Conservation (phyloP, 345 rosid species). For the Murraya koenigii region DNA sequence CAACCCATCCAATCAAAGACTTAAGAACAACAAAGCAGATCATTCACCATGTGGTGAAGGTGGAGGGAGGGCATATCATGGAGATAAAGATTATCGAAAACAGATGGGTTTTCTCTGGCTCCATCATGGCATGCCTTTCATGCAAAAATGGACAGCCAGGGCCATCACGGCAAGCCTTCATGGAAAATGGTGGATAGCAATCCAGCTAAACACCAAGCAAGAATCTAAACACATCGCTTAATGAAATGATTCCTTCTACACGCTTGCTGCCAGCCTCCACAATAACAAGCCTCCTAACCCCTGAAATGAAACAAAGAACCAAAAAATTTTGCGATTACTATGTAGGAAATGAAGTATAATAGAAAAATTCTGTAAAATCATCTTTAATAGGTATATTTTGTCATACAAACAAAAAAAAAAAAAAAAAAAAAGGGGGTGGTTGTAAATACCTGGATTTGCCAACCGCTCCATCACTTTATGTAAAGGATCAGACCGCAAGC, state of each 20-base stretch:
- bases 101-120: slow-evolving; percentile 20
- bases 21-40: slow-evolving; percentile 10
- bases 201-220: slow-evolving; percentile 53
- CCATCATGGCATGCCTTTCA: slow-evolving; percentile 13
- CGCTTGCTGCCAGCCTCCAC: slow-evolving; percentile 92
- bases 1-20: slow-evolving; percentile 20
- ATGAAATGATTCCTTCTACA: slow-evolving; percentile 74
- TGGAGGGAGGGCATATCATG: not conserved
- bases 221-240: slow-evolving; percentile 68
- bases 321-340: not conserved
- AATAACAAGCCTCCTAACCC: slow-evolving; percentile 66
- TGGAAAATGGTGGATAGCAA: not conserved
- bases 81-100: slow-evolving; percentile 1
- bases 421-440: not conserved
- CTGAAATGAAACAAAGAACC: slow-evolving; percentile 27
- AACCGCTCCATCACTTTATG: slow-evolving; percentile 83
- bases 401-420: not conserved
- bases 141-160: not conserved
- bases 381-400: not conserved
- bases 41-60: not conserved
- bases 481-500: slow-evolving; percentile 72
- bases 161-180: slow-evolving; percentile 5
- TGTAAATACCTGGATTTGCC: slow-evolving; percentile 62
- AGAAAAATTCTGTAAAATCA: not conserved
- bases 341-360: not conserved